Evolutionary conservation across 805 yeast species (phyloP).

Genomic region (Hanseniaspora taiwanica): DNA sequence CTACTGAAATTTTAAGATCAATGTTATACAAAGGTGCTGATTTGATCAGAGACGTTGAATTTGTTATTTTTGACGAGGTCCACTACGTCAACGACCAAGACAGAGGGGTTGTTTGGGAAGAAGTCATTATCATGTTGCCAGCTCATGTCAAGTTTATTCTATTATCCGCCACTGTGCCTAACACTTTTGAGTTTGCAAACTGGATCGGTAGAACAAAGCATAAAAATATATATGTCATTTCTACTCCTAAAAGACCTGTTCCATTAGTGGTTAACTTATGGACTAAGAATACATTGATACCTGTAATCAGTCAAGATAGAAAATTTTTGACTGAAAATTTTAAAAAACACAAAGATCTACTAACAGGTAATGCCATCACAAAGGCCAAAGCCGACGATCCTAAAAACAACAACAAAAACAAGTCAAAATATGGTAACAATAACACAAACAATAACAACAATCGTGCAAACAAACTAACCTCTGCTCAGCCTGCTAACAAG

Average conservation of each 20-base stretch:
- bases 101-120: constrained; percentile 99
- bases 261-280: constrained; percentile 80
- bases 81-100: constrained; percentile 97
- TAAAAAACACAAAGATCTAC: constrained; percentile 40
- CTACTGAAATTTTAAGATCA: constrained; percentile 92
- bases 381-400: constrained; percentile 25
- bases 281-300: constrained; percentile 63
- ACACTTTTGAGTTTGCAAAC: constrained; percentile 96
- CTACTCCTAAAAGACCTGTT: constrained; percentile 93
- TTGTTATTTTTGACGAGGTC: constrained; percentile 97
- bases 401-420: constrained; percentile 21
- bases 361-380: constrained; percentile 32
- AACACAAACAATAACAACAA: constrained; percentile 22
- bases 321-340: constrained; percentile 55
- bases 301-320: constrained; percentile 63
- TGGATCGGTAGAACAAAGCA: constrained; percentile 97
- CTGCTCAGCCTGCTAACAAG: constrained; percentile 28
- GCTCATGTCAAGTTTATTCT: constrained; percentile 92
- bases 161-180: constrained; percentile 92
- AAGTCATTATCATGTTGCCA: constrained; percentile 87
- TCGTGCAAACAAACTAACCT: constrained; percentile 18
- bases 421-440: constrained; percentile 11
- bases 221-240: constrained; percentile 89
- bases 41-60: constrained; percentile 95
- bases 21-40: constrained; percentile 97